These are phyloP conservation scores for Neofusicoccum laricinum DNA, from an alignment of 2,329 filamentous ascomycete genomes.

Conservation along the genomic window DNA sequence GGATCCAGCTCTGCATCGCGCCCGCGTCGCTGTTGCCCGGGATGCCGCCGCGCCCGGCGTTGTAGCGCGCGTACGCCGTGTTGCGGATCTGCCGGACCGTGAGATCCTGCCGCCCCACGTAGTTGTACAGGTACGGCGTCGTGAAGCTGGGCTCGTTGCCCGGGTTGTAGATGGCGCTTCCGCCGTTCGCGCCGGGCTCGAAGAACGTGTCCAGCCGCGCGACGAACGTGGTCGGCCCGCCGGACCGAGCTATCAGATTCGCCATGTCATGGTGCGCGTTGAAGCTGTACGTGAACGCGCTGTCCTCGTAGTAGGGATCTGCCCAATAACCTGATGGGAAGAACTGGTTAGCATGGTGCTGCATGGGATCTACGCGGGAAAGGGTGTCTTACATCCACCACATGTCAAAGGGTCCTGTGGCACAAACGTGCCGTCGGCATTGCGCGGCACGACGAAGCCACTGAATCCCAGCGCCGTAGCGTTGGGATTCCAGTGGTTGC, in stretches of 20 bases:
- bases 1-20: slow-evolving; percentile 67
- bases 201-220: slow-evolving; percentile 62
- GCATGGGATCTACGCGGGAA: too few species aligned
- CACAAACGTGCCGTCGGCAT: slow-evolving; percentile 48
- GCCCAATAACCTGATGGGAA: slow-evolving; percentile 55
- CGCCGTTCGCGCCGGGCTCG: slow-evolving; percentile 43
- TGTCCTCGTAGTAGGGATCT: slow-evolving; percentile 58
- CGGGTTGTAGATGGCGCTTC: slow-evolving; percentile 55
- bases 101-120: slow-evolving; percentile 60
- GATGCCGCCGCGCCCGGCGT: slow-evolving; percentile 53
- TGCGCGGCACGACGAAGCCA: slow-evolving; percentile 66
- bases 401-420: slow-evolving; percentile 52
- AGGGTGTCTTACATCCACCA: slow-evolving; percentile 44
- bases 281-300: slow-evolving; percentile 64
- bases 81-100: slow-evolving; percentile 58
- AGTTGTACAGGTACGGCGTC: slow-evolving; percentile 68
- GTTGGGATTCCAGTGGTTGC: slow-evolving; percentile 66
- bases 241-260: slow-evolving; percentile 52
- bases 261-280: slow-evolving; percentile 66
- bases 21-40: slow-evolving; percentile 71
- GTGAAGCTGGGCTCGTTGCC: slow-evolving; percentile 68
- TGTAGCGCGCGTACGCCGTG: slow-evolving; percentile 60
- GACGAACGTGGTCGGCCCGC: slow-evolving; percentile 56
- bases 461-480: slow-evolving; percentile 58
- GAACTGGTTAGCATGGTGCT: too few species aligned